A percentile compares a stretch with the other conserved stretches of the same genome.
phyloP scores from a whole-genome alignment of 768 basidiomycete genomes.

The Sporobolomyces pararoseus region DNA sequence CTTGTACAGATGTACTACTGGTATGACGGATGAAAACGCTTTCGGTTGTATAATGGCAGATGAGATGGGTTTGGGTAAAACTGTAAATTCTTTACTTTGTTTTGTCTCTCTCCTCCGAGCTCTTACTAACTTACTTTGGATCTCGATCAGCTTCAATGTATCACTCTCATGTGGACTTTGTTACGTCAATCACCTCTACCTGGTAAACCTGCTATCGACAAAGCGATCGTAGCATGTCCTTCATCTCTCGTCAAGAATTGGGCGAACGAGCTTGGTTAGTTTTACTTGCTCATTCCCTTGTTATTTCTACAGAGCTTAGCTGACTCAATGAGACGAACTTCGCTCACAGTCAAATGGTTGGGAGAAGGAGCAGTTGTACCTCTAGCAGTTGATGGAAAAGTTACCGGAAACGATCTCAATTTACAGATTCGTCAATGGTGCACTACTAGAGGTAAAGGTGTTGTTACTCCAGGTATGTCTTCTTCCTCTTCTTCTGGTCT shows the following conservation, averaged over 20 bases:
- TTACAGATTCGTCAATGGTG: conserved; percentile 84
- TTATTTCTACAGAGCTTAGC: too few relatives aligned
- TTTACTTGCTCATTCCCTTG: not conserved
- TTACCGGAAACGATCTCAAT: conserved; percentile 73
- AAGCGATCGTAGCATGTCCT: conserved; percentile 95
- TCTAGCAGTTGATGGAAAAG: conserved; percentile 87
- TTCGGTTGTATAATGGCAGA: conserved; percentile 94
- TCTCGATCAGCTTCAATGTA: conserved; percentile 67
- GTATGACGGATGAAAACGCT: conserved; percentile 84
- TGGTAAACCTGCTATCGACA: conserved; percentile 83
- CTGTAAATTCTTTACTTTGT: conserved; percentile 2
- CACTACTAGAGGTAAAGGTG: conserved; percentile 76
- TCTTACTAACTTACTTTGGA: not conserved
- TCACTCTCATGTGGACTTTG: conserved; percentile 89
- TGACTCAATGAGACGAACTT: too few relatives aligned
- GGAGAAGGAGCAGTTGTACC: conserved; percentile 72
- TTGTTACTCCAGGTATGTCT: conserved; percentile 65
- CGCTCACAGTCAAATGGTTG: conserved; percentile 79
- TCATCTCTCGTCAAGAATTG: conserved; percentile 96
- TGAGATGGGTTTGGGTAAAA: conserved; percentile 85
- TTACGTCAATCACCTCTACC: conserved; percentile 89
- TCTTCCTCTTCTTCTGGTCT: not conserved
- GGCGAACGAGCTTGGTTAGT: conserved; percentile 88
- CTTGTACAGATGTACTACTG: conserved; percentile 89
- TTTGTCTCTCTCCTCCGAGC: not conserved